A percentile compares a stretch with the other conserved stretches of the same genome.
phyloP scores from a whole-genome alignment of 352 stramenopile genomes.

The Salisapilia sapeloensis region DNA sequence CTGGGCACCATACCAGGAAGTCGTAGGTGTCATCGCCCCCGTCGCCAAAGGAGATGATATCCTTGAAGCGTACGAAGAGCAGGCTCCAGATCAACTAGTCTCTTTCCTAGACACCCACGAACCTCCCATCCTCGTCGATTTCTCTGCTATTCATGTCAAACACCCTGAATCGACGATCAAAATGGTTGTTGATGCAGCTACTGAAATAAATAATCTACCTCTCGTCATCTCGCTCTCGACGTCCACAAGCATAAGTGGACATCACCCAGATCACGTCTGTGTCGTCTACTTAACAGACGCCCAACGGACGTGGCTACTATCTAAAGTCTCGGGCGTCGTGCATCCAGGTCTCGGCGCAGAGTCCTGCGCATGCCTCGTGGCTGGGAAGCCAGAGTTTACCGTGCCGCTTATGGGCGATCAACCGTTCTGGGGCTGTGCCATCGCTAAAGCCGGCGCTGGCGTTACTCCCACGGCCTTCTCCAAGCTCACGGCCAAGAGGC shows the following conservation, averaged over 20 bases:
- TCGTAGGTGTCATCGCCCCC: conserved; percentile 72
- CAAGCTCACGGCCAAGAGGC: conserved; percentile 65
- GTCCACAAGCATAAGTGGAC: conserved; percentile 21
- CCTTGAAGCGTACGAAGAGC: too few species aligned
- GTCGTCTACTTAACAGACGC: conserved; percentile 46
- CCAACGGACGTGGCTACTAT: conserved; percentile 86
- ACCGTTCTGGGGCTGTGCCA: conserved; percentile 85
- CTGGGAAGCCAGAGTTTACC: conserved; percentile 86
- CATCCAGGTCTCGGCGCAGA: too few species aligned
- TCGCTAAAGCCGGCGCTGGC: conserved; percentile 64
- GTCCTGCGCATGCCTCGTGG: too few species aligned
- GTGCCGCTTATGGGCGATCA: conserved; percentile 93
- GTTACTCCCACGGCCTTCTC: conserved; percentile 70
- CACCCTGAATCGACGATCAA: conserved; percentile 44
- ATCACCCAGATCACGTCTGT: conserved; percentile 39
- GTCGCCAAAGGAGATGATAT: too few species aligned
- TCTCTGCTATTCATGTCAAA: conserved; percentile 86
- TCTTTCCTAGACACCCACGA: conserved; percentile 37
- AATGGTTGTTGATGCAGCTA: conserved; percentile 77
- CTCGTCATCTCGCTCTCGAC: conserved; percentile 53
- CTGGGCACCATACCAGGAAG: conserved; percentile 76
- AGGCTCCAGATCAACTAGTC: too few species aligned
- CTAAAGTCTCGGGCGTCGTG: conserved; percentile 74
- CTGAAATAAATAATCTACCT: conserved; percentile 54
- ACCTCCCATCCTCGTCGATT: conserved; percentile 86